Conservation (phyloP, 2,329 filamentous ascomycete genomes). For the Colletotrichum sansevieriae region DNA sequence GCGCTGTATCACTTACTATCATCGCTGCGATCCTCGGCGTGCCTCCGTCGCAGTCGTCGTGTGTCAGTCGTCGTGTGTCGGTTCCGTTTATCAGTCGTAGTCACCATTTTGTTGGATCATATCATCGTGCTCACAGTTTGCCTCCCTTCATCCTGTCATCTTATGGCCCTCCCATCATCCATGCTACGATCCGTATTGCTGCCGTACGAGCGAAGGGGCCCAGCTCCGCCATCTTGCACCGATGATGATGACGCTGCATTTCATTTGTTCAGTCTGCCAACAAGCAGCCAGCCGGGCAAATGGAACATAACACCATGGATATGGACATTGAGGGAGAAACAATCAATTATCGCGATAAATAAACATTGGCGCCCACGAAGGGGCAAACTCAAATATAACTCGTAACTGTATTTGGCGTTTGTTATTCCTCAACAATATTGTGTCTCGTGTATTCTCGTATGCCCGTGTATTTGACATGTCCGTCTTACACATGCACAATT, state of each 20-base stretch:
- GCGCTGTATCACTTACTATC: conserved; percentile 14
- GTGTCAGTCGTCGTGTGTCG: conserved; percentile 13
- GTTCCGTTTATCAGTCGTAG: too few relatives aligned
- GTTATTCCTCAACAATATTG: background rate
- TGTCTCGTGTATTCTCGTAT: background rate
- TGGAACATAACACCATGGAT: conserved; percentile 2
- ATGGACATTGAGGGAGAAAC: background rate
- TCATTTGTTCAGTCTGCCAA: background rate
- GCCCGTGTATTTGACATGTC: background rate
- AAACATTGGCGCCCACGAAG: background rate
- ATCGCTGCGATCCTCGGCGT: conserved; percentile 29
- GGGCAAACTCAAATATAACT: background rate
- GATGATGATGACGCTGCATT: background rate
- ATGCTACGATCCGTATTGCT: background rate
- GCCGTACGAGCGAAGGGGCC: background rate
- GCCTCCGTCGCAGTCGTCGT: conserved; percentile 13
- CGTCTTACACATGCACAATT: background rate
- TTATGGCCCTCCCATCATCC: background rate
- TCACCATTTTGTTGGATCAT: background rate
- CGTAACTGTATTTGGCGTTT: background rate
- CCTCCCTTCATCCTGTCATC: background rate
- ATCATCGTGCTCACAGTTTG: background rate
- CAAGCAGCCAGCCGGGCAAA: background rate
- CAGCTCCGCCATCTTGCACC: background rate
- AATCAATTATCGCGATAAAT: background rate